phyloP scores from a whole-genome alignment of 1,139 yeast genomes.

The Debaryomycetaceae sp. region DNA sequence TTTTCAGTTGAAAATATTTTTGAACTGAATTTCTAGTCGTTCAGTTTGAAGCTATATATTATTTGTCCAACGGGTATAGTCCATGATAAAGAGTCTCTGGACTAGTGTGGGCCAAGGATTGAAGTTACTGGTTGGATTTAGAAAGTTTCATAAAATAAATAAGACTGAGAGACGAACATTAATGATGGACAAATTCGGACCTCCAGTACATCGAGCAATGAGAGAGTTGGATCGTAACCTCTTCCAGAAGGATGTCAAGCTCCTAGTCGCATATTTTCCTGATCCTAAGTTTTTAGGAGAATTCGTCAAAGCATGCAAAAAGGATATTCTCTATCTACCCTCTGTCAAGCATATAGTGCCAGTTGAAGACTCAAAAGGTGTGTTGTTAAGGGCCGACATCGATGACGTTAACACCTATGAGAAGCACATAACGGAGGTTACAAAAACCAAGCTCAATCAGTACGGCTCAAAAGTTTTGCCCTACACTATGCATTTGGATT shows the following conservation, averaged over 20 bases:
- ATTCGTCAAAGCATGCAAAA: constrained; percentile 50
- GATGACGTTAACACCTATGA: constrained; percentile 34
- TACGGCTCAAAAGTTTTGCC: constrained; percentile 47
- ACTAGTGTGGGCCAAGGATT: not conserved
- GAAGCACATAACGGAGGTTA: constrained; percentile 35
- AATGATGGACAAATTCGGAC: constrained; percentile 40
- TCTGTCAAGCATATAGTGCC: constrained; percentile 64
- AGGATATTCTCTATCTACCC: constrained; percentile 60
- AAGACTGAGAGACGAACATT: constrained; percentile 26
- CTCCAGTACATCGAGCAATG: constrained; percentile 72
- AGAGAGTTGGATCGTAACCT: constrained; percentile 58
- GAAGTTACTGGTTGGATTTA: not conserved
- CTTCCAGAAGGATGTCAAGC: constrained; percentile 52
- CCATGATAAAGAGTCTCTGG: not conserved
- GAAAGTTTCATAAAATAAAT: constrained; percentile 15
- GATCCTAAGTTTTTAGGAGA: constrained; percentile 60
- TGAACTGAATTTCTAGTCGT: constrained; percentile 2
- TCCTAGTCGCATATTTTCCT: constrained; percentile 66
- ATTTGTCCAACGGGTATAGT: not conserved
- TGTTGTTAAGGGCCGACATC: constrained; percentile 57
- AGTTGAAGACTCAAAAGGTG: constrained; percentile 49
- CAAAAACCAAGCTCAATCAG: constrained; percentile 45
- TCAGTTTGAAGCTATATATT: not conserved
- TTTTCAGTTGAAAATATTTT: not conserved
- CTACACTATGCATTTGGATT: constrained; percentile 57